phyloP scores from a whole-genome alignment of 2,329 filamentous ascomycete species.

The Penicillium sp. region DNA sequence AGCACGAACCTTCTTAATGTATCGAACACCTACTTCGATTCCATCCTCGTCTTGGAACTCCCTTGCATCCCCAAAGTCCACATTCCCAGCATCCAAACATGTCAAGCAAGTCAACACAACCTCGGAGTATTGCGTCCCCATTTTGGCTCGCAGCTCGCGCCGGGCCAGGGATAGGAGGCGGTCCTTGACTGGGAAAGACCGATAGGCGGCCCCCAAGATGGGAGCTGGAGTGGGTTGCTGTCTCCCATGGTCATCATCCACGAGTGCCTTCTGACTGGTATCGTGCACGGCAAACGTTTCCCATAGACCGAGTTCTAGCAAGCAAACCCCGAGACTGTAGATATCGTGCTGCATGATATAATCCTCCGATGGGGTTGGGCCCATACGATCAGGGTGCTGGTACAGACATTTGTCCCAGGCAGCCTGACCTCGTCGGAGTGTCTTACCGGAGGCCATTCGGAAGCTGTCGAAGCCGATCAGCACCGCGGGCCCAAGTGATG shows the following conservation, averaged over 20 bases:
- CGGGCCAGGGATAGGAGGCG: neutral
- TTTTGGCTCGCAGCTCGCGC: neutral
- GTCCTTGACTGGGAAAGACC: neutral
- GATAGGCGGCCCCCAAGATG: no score
- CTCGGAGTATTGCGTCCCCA: conserved; percentile 1
- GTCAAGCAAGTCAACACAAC: conserved; percentile 6
- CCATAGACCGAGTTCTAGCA: conserved; percentile 10
- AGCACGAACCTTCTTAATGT: conserved; percentile 7
- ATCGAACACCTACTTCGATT: conserved; percentile 4
- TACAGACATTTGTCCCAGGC: conserved; percentile 45
- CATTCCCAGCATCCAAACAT: conserved; percentile 1
- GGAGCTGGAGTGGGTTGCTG: neutral
- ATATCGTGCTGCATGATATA: conserved; percentile 12
- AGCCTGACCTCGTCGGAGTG: conserved; percentile 34
- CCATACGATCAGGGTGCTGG: conserved; percentile 44
- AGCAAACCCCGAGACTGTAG: conserved; percentile 8
- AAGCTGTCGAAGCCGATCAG: conserved; percentile 48
- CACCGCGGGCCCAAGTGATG: conserved; percentile 23
- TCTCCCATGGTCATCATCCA: neutral
- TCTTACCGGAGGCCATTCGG: conserved; percentile 33
- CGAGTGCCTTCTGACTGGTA: neutral
- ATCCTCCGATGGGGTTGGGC: neutral
- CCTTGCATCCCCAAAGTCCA: neutral
- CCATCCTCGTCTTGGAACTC: conserved; percentile 10
- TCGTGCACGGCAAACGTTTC: conserved; percentile 3